Evolutionary conservation across 495 filamentous ascomycete species (phyloP).

Genomic region (Daldinia caldariorum): DNA sequence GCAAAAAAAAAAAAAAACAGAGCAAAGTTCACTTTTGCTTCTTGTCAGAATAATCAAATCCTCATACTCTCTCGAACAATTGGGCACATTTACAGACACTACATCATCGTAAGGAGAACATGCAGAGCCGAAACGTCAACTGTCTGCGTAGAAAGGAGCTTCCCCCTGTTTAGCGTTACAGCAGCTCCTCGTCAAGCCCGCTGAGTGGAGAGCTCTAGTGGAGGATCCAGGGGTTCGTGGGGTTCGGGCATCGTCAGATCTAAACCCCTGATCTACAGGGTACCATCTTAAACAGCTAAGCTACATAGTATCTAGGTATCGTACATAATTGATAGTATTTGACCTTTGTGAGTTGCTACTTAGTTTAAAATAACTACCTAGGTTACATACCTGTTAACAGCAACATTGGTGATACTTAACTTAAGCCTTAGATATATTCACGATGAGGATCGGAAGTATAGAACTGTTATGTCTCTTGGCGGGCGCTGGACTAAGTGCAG

Average conservation of each 20-base stretch:
- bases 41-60: neutral
- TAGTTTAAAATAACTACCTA: conserved; percentile 4
- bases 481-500: conserved; percentile 13
- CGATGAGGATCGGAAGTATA: conserved; percentile 37
- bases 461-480: conserved; percentile 32
- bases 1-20: neutral
- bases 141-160: conserved; percentile 34
- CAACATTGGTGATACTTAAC: neutral
- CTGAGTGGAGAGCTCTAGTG: conserved; percentile 35
- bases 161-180: conserved; percentile 41
- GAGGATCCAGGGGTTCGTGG: conserved; percentile 36
- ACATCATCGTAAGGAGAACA: conserved; percentile 30
- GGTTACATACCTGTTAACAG: too few species aligned
- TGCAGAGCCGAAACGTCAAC: conserved; percentile 45
- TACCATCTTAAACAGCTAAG: conserved; percentile 24
- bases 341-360: conserved; percentile 28
- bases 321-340: conserved; percentile 23
- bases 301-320: neutral
- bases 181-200: conserved; percentile 10
- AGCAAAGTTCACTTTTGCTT: neutral
- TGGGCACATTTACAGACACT: neutral
- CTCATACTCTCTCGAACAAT: neutral
- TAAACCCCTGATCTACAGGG: conserved; percentile 44
- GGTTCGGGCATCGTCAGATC: conserved; percentile 41
- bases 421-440: neutral